These are phyloP conservation scores for Dactylella cylindrospora DNA, from an alignment of 2,329 filamentous ascomycete species.

Conservation along the genomic window DNA sequence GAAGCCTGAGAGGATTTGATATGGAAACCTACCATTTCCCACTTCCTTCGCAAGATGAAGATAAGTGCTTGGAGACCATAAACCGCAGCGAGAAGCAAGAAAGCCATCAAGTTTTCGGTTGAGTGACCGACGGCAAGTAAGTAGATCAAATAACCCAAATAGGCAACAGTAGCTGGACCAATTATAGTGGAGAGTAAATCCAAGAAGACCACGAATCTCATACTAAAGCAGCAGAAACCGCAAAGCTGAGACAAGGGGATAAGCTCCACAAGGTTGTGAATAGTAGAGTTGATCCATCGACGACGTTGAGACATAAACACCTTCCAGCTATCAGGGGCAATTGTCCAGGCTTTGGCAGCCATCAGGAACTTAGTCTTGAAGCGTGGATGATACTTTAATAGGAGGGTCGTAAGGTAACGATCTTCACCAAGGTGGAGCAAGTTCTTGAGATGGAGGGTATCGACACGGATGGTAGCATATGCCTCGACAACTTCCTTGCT, in stretches of 20 bases:
- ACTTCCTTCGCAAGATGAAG: constrained; percentile 93
- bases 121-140: constrained; percentile 63
- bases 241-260: constrained; percentile 91
- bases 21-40: constrained; percentile 72
- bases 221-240: constrained; percentile 99
- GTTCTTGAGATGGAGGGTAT: constrained; percentile 99
- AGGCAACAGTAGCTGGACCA: constrained; percentile 85
- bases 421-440: constrained; percentile 94
- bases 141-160: constrained; percentile 86
- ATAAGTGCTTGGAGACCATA: constrained; percentile 97
- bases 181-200: constrained; percentile 90
- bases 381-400: constrained; percentile 86
- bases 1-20: not conserved
- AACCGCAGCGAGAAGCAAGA: constrained; percentile 88
- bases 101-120: constrained; percentile 65
- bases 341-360: constrained; percentile 90
- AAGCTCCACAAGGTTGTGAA: constrained; percentile 95
- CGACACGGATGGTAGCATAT: constrained; percentile 90
- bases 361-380: constrained; percentile 99
- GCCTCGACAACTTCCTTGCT: constrained; percentile 84
- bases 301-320: constrained; percentile 98
- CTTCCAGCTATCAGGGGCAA: constrained; percentile 88
- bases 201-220: constrained; percentile 96
- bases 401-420: constrained; percentile 90
- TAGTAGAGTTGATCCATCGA: constrained; percentile 99